Evolutionary conservation across 768 basidiomycete genomes (phyloP).

Genomic region (Baorangia bicolor): DNA sequence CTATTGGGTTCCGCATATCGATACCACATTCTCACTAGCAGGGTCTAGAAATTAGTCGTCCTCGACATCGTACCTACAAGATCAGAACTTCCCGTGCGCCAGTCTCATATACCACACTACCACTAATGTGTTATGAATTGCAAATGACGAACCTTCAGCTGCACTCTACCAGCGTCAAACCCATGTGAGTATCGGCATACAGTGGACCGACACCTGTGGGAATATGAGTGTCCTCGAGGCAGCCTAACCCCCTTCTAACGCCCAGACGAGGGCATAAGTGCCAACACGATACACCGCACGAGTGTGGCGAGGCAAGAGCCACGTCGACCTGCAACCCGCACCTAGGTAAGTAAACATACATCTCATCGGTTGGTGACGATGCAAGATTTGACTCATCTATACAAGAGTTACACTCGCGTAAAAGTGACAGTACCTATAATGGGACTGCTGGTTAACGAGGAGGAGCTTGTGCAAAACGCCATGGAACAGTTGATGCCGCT

Average conservation of each 20-base stretch:
- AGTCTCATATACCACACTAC: too few species aligned
- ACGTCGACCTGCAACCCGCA: not conserved
- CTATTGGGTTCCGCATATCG: not conserved
- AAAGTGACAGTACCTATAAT: slow-evolving; percentile 2
- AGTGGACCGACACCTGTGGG: not conserved
- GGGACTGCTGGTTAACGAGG: slow-evolving; percentile 23
- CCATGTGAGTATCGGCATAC: not conserved
- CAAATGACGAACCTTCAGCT: not conserved
- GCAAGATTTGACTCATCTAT: not conserved
- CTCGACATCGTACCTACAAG: not conserved
- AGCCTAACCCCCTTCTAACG: not conserved
- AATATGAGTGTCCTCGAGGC: slow-evolving; percentile 7
- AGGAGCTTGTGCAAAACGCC: slow-evolving; percentile 4
- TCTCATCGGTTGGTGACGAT: not conserved
- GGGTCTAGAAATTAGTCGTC: not conserved
- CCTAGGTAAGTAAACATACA: not conserved
- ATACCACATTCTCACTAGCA: not conserved
- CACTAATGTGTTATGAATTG: not conserved
- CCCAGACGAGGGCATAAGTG: not conserved
- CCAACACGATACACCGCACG: not conserved
- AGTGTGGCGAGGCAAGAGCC: not conserved
- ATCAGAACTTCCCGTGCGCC: too few species aligned
- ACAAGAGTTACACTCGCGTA: not conserved
- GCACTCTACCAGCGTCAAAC: not conserved
- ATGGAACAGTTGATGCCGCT: slow-evolving; percentile 17